Percentiles rank a stretch among this genome's conserved stretches.
Evolutionary conservation across 106 monocot species (phyloP).

Genomic region (Chionographis japonica): DNA sequence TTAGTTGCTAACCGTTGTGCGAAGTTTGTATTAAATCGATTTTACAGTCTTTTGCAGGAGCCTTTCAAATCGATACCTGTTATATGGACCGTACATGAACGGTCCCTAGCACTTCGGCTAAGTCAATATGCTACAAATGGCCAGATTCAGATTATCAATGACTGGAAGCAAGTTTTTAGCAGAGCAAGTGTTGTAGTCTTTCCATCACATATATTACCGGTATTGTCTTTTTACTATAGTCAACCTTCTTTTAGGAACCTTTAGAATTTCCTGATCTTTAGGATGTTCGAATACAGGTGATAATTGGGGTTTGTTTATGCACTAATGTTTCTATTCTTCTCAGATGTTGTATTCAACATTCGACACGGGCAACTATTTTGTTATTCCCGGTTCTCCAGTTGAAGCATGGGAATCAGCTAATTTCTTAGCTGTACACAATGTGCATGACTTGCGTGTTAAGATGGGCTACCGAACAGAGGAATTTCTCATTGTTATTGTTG

Average conservation of each 20-base stretch:
- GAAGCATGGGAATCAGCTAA: constrained; percentile 63
- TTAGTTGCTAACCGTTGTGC: neutral
- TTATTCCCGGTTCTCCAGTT: constrained; percentile 72
- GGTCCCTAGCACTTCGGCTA: constrained; percentile 60
- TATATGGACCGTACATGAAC: constrained; percentile 80
- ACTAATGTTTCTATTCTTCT: constrained; percentile 2
- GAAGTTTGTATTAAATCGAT: constrained; percentile 22
- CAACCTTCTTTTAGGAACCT: neutral
- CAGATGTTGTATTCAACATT: constrained; percentile 91
- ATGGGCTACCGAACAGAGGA: constrained; percentile 50
- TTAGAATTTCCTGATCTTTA: neutral
- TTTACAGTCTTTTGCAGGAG: constrained; percentile 89
- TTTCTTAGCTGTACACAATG: constrained; percentile 15
- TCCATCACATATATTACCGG: constrained; percentile 67
- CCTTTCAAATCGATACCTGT: constrained; percentile 96
- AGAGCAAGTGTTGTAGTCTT: constrained; percentile 85
- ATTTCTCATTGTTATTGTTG: constrained; percentile 72
- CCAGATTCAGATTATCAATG: constrained; percentile 48
- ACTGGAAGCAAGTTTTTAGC: constrained; percentile 77
- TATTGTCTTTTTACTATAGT: constrained; percentile 28
- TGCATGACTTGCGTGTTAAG: constrained; percentile 22
- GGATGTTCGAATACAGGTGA: neutral
- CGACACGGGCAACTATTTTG: constrained; percentile 82
- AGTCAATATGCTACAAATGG: constrained; percentile 47
- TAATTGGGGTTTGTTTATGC: constrained; percentile 5